Conservation (phyloP, 2,329 filamentous ascomycete genomes). For the Colletotrichum falcatum region DNA sequence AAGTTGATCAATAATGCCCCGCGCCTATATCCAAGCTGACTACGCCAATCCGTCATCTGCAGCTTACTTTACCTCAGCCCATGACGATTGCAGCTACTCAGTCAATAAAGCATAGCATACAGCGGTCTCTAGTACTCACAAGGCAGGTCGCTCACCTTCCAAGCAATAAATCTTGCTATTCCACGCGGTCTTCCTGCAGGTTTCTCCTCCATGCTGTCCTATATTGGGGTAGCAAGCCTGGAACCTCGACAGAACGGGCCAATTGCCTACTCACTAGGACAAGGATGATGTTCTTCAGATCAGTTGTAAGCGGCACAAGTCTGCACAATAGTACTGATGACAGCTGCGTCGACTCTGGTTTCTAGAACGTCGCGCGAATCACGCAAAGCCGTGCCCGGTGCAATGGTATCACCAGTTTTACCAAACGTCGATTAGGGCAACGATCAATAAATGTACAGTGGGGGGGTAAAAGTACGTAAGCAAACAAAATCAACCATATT, state of each 20-base stretch:
- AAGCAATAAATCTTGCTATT: constrained; percentile 8
- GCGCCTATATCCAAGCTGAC: background rate
- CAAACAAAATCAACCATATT: no score
- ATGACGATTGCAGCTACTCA: constrained; percentile 12
- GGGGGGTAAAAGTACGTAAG: no score
- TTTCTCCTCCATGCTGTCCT: no score
- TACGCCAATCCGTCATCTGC: constrained; percentile 16
- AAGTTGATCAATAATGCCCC: background rate
- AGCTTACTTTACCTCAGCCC: constrained; percentile 2
- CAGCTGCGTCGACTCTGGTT: background rate
- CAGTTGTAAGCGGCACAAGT: background rate
- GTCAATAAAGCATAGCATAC: constrained; percentile 22
- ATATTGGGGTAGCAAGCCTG: background rate
- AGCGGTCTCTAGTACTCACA: constrained; percentile 28
- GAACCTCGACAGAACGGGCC: background rate
- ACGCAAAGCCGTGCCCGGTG: background rate
- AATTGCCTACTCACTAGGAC: background rate
- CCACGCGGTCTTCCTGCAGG: constrained; percentile 14
- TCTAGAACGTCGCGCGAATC: background rate
- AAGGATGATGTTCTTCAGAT: constrained; percentile 1
- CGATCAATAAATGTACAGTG: no score
- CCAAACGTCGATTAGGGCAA: background rate
- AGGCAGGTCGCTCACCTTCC: constrained; percentile 26
- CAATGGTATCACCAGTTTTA: constrained; percentile 27
- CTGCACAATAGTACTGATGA: background rate